Conservation (phyloP, 768 basidiomycete species). For the Macrolepiota albuminosa region DNA sequence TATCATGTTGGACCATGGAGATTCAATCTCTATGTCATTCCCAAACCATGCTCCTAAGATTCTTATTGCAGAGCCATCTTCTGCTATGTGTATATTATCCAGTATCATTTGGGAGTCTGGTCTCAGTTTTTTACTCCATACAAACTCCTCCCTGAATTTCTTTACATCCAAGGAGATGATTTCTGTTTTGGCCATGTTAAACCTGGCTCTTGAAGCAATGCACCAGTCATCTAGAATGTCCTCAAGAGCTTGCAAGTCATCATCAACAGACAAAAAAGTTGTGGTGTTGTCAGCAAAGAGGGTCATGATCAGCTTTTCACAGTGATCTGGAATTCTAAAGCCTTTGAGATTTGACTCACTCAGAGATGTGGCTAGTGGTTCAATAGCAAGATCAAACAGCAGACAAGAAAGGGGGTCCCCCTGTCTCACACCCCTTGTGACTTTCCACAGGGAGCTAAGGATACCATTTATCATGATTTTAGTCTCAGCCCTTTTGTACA, state of each 20-base stretch:
- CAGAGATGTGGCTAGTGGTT: background rate
- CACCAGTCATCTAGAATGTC: too few relatives aligned
- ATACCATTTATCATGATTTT: background rate
- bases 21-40: rapidly evolving
- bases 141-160: background rate
- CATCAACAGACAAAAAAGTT: background rate
- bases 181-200: too few relatives aligned
- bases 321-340: rapidly evolving
- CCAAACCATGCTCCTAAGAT: background rate
- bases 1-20: too few relatives aligned
- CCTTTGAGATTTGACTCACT: background rate
- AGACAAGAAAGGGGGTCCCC: background rate
- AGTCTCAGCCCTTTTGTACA: background rate
- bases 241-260: rapidly evolving
- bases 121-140: background rate
- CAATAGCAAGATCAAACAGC: background rate
- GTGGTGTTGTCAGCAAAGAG: background rate
- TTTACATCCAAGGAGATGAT: too few relatives aligned
- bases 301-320: background rate
- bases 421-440: background rate
- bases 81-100: background rate
- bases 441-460: background rate
- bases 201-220: too few relatives aligned
- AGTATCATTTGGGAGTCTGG: background rate
- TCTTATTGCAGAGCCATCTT: rapidly evolving